Evolutionary conservation across 208 protist species (phyloP).

Genomic region (Phytomonas francai): DNA sequence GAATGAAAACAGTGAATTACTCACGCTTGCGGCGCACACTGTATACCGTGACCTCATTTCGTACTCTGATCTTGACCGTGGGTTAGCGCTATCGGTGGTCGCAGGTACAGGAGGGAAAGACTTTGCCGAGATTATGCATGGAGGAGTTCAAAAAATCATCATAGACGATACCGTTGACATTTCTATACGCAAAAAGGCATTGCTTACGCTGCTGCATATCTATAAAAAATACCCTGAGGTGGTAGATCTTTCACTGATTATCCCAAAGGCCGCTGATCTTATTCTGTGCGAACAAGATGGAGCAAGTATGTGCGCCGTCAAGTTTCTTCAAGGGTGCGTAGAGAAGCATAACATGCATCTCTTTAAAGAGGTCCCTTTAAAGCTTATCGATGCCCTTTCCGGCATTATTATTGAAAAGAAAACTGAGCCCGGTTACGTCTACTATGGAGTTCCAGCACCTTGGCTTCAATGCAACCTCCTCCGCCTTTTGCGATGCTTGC

Average conservation of each 20-base stretch:
- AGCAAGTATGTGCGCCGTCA: constrained; percentile 88
- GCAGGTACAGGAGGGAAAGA: constrained; percentile 96
- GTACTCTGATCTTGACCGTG: constrained; percentile 86
- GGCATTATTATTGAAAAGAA: constrained; percentile 85
- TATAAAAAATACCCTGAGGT: constrained; percentile 93
- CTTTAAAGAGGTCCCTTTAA: constrained; percentile 39
- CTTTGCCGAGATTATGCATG: constrained; percentile 96
- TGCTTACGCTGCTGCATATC: constrained; percentile 95
- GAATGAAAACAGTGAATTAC: constrained; percentile 95
- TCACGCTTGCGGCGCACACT: constrained; percentile 97
- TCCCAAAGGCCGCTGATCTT: constrained; percentile 78
- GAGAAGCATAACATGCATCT: constrained; percentile 56
- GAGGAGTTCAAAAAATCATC: constrained; percentile 93
- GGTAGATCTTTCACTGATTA: constrained; percentile 51
- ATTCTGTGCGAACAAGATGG: constrained; percentile 86
- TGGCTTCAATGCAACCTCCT: constrained; percentile 99
- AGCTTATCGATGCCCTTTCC: constrained; percentile 78
- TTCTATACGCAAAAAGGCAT: constrained; percentile 97
- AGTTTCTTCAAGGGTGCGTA: constrained; percentile 89
- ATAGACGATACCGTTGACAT: constrained; percentile 52
- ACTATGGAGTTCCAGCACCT: constrained; percentile 96
- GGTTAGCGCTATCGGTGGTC: constrained; percentile 95
- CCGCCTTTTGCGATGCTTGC: constrained; percentile 94
- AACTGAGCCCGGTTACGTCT: constrained; percentile 93
- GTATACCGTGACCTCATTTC: constrained; percentile 94